A percentile compares a stretch with the other conserved stretches of the same genome.
phyloP scores from a whole-genome alignment of 2,329 filamentous ascomycete species.

The Myriosclerotinia scirpicola region DNA sequence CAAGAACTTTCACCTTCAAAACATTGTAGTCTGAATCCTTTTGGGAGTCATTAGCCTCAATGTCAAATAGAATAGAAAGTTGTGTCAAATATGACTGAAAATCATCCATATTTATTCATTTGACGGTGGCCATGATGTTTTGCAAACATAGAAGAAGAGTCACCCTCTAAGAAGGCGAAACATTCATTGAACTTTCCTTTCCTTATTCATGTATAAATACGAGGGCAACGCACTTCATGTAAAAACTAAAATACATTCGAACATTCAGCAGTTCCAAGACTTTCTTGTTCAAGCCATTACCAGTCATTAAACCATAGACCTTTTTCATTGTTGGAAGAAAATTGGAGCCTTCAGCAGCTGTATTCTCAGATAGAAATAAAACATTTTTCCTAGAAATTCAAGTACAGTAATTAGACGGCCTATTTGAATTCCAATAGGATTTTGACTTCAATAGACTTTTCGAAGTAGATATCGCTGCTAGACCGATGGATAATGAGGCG shows the following conservation, averaged over 20 bases:
- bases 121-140: not conserved
- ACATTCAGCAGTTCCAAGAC: not conserved
- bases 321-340: not conserved
- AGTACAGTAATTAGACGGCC: too few relatives aligned
- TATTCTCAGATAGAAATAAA: too few relatives aligned
- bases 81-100: not conserved
- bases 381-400: too few relatives aligned
- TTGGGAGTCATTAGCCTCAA: not conserved
- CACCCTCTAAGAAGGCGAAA: not conserved
- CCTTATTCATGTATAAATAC: not conserved
- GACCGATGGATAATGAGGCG: too few relatives aligned
- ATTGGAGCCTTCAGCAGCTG: not conserved
- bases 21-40: not conserved
- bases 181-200: not conserved
- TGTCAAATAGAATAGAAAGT: not conserved
- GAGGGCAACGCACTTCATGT: not conserved
- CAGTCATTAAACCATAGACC: not conserved
- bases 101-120: not conserved
- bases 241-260: not conserved
- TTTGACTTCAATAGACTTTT: too few relatives aligned
- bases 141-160: not conserved
- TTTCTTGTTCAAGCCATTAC: not conserved
- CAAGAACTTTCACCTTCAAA: too few relatives aligned
- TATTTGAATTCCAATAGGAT: too few relatives aligned
- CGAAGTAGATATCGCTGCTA: too few relatives aligned